phyloP scores from a whole-genome alignment of 1,284 basidiomycete genomes.

The Tremellales sp. region DNA sequence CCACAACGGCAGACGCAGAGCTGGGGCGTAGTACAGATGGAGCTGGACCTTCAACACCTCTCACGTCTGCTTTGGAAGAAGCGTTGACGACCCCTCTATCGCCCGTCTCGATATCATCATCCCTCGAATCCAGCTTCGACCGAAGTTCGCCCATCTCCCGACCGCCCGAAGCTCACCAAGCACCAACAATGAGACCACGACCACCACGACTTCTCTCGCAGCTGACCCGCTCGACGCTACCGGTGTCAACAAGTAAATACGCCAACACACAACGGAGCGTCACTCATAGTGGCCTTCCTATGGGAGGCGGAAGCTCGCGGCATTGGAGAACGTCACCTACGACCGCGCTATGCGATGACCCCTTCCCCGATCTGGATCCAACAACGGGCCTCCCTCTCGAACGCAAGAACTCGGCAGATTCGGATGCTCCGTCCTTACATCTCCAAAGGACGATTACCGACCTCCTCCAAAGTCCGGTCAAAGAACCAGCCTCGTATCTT shows the following conservation, averaged over 20 bases:
- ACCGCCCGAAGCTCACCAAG: conserved; percentile 28
- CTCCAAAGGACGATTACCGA: conserved; percentile 43
- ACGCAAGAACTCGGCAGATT: conserved; percentile 6
- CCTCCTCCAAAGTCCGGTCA: conserved; percentile 13
- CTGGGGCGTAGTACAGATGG: background rate
- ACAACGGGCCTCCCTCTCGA: conserved; percentile 33
- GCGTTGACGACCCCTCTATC: conserved; percentile 31
- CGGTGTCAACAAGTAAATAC: conserved; percentile 29
- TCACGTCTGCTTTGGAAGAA: conserved; percentile 22
- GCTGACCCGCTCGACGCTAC: conserved; percentile 33
- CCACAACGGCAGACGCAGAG: conserved; percentile 2
- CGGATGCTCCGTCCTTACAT: conserved; percentile 27
- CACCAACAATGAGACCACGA: conserved; percentile 12
- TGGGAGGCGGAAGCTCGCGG: conserved; percentile 15
- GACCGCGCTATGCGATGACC: conserved; percentile 14
- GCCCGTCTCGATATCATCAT: conserved; percentile 10
- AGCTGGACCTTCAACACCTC: background rate
- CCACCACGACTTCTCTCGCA: conserved; percentile 34
- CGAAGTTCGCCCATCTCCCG: conserved; percentile 19
- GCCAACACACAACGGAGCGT: conserved; percentile 6
- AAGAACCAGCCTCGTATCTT: background rate
- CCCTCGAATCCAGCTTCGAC: conserved; percentile 17
- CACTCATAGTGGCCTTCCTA: conserved; percentile 2
- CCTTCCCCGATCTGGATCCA: conserved; percentile 43
- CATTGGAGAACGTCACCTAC: conserved; percentile 17